Evolutionary conservation across 2,329 filamentous ascomycete species (phyloP).

Genomic region (Geoglossum cookeanum): DNA sequence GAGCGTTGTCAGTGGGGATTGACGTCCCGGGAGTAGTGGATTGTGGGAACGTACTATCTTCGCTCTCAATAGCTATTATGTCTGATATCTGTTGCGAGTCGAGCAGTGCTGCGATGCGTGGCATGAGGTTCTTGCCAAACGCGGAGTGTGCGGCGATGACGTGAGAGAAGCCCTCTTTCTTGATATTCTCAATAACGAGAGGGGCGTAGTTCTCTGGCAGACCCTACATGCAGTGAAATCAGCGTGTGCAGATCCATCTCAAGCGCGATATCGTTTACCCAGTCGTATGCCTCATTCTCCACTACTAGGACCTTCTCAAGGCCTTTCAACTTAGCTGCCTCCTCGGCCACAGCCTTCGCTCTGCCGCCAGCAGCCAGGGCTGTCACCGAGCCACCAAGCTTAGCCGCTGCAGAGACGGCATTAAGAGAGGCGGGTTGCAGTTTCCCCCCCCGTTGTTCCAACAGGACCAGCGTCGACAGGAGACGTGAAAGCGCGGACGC

Average conservation of each 20-base stretch:
- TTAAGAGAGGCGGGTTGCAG: slow-evolving; percentile 67
- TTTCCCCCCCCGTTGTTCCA: slow-evolving; percentile 84
- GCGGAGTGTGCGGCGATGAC: slow-evolving; percentile 80
- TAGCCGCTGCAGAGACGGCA: slow-evolving; percentile 68
- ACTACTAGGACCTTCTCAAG: slow-evolving; percentile 82
- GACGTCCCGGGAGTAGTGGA: too few relatives aligned
- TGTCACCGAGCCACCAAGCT: slow-evolving; percentile 68
- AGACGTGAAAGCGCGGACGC: slow-evolving; percentile 43
- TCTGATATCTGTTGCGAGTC: slow-evolving; percentile 91
- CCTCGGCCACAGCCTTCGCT: slow-evolving; percentile 55
- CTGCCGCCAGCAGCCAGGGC: slow-evolving; percentile 72
- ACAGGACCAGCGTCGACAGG: slow-evolving; percentile 71
- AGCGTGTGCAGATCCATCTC: background rate
- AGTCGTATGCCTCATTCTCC: slow-evolving; percentile 81
- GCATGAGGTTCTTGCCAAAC: slow-evolving; percentile 90
- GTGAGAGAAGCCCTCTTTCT: slow-evolving; percentile 86
- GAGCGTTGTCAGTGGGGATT: background rate
- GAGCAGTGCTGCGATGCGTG: slow-evolving; percentile 74
- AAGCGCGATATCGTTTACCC: slow-evolving; percentile 33
- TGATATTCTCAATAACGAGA: slow-evolving; percentile 86
- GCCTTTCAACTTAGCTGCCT: slow-evolving; percentile 76
- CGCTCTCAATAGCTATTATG: slow-evolving; percentile 66
- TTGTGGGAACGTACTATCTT: slow-evolving; percentile 45
- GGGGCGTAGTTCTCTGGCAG: slow-evolving; percentile 90
- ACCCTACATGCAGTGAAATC: background rate